Evolutionary conservation across 75 land plant species (phyloP), one percentile per base, ranked within the genome.

Genomic region (Isoetes taiwanensis): DNA sequence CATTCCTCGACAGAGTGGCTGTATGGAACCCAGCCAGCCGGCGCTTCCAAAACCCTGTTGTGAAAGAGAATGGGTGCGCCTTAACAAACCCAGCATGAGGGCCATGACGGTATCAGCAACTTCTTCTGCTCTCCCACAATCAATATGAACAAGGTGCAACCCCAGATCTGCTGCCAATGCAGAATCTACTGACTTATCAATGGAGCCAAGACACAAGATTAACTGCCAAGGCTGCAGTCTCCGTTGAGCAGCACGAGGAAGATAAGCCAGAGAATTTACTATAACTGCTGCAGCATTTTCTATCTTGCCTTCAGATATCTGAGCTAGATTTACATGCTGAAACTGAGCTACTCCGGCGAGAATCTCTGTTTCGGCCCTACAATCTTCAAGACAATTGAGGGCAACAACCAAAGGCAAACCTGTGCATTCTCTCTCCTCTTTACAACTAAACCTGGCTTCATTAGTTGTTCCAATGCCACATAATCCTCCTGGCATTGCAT

Each of bases 221-320:
- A 94, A 76, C 75, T 88, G 96, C 75, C 77, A 79, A n/a, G 96
- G 82, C 32, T 73, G 90, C 52, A 94, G 77, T n/a, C 96, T 77
- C 32, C 96, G 78, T 73, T 94, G 99, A 12, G 99, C 99, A 0
- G 96, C 99, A 30, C 99, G 90, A 0, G 98, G 96, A 32, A 94
- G 82, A 72, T 73, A 89, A 1, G 90, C 77, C 46, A 94, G 86
- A 21, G 99, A 89, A 61, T 84, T 96, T 32, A 94, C 41, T 26
- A 94, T 68, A 6, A 94, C 96, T 31, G 90, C 99, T 35, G 77
- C 62, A 56, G 99, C 99, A 6, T 86, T 41, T 70, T 84, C 90
- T 72, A 94, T 84, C 64, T 77, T 77, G 2, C 86, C 86, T 24
- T 75, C 81, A 34, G 77, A 53, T 40, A 94, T 58, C 53, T 75